Conservation (phyloP, 225 moss, liverwort and hornwort genomes). For the Physcomitrium patens region DNA sequence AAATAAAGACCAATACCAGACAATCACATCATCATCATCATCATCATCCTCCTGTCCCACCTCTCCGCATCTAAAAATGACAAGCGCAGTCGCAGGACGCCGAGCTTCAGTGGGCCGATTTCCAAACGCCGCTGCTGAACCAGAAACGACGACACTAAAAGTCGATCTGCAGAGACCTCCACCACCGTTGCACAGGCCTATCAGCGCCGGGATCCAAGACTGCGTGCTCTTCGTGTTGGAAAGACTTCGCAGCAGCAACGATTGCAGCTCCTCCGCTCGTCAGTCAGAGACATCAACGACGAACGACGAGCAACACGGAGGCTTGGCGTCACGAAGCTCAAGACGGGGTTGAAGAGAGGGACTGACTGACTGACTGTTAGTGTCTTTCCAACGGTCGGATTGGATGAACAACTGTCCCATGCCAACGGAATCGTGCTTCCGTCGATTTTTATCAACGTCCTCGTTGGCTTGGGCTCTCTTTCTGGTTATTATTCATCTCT, state of each 20-base stretch:
- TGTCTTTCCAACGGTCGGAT: slow-evolving; percentile 47
- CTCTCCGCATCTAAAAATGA: not conserved
- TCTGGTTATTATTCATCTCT: too few species aligned
- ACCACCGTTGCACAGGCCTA: too few species aligned
- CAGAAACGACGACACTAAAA: not conserved
- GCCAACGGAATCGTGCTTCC: not conserved
- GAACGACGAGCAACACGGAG: not conserved
- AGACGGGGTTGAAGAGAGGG: not conserved
- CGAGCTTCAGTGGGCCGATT: slow-evolving; percentile 19
- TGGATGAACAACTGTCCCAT: slow-evolving; percentile 39
- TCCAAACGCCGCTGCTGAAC: not conserved
- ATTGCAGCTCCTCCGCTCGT: not conserved
- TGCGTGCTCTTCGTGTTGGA: not conserved
- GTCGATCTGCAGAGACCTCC: not conserved
- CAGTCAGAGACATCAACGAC: too few species aligned
- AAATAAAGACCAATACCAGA: not conserved
- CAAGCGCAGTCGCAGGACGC: slow-evolving; percentile 17
- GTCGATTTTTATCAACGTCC: too few species aligned
- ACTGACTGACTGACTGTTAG: too few species aligned
- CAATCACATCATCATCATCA: not conserved
- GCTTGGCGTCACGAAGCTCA: not conserved
- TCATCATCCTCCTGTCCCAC: not conserved
- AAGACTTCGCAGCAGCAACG: not conserved
- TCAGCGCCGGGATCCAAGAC: not conserved
- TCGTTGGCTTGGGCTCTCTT: too few species aligned